Percentiles rank a stretch among this genome's conserved stretches.
Evolutionary conservation across 805 yeast species (phyloP).

Genomic region (Komagataella kurtzmanii): DNA sequence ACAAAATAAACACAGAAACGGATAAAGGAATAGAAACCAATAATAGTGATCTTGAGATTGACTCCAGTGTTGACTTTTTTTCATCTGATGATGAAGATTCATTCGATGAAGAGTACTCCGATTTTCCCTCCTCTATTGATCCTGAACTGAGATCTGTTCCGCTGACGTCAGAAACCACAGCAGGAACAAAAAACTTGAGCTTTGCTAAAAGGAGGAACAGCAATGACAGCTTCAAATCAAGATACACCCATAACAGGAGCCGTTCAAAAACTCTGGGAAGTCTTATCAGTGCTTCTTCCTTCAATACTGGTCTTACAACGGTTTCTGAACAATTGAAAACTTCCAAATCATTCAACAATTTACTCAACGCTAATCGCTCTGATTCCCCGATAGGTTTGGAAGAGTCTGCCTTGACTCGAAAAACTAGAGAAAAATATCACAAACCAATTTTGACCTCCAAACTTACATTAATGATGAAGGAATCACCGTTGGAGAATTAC

Average conservation of each 20-base stretch:
- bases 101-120: neutral
- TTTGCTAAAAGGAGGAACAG: neutral
- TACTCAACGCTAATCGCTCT: neutral
- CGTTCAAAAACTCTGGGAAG: neutral
- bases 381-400: neutral
- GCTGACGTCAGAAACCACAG: neutral
- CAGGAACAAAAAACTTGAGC: neutral
- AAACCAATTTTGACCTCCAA: neutral
- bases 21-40: neutral
- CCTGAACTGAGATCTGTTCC: neutral
- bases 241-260: neutral
- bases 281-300: neutral
- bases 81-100: neutral
- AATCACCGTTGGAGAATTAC: constrained; percentile 3
- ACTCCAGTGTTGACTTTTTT: neutral
- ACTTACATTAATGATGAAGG: neutral
- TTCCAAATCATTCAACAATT: neutral
- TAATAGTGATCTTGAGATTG: neutral
- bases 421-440: neutral
- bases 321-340: neutral
- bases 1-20: neutral
- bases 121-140: neutral
- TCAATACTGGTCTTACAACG: neutral
- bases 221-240: neutral
- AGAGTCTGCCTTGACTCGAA: neutral